Percentiles rank a stretch among this genome's conserved stretches.
These are phyloP conservation scores for Paramecium caudatum DNA, from an alignment of 73 alveolate genomes.

Conservation along the genomic window DNA sequence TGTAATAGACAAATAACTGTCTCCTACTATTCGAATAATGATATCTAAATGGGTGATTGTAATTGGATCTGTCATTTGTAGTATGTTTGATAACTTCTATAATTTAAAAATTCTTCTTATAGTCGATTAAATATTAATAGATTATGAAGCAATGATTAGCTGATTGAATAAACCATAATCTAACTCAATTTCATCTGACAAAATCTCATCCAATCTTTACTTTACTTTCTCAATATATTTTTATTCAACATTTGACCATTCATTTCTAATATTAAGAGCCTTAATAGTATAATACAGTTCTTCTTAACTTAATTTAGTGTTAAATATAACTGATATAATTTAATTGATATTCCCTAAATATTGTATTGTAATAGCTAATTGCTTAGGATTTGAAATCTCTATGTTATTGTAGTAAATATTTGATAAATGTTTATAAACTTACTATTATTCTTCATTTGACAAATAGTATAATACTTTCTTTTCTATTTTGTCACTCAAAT, in stretches of 20 bases:
- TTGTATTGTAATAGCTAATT: neutral
- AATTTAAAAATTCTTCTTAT: neutral
- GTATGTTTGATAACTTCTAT: neutral
- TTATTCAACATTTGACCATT: neutral
- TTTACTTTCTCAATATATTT: neutral
- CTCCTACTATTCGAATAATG: neutral
- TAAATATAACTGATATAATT: conserved; percentile 17
- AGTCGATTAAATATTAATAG: neutral
- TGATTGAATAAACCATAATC: conserved; percentile 8
- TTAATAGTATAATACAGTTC: neutral
- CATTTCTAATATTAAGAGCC: neutral
- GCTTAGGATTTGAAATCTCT: neutral
- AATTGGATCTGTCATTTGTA: neutral
- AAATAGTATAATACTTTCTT: conserved; percentile 8
- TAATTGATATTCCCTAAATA: conserved; percentile 33
- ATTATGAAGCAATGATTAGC: neutral
- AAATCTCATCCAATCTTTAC: neutral
- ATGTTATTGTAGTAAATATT: neutral
- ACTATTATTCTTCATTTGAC: neutral
- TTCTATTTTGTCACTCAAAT: neutral
- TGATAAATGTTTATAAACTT: neutral
- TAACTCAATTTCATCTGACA: neutral
- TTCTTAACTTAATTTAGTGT: neutral
- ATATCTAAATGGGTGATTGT: neutral
- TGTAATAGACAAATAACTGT: neutral